Conservation (phyloP, 805 yeast genomes). For the Cyberlindnera mrakii region DNA sequence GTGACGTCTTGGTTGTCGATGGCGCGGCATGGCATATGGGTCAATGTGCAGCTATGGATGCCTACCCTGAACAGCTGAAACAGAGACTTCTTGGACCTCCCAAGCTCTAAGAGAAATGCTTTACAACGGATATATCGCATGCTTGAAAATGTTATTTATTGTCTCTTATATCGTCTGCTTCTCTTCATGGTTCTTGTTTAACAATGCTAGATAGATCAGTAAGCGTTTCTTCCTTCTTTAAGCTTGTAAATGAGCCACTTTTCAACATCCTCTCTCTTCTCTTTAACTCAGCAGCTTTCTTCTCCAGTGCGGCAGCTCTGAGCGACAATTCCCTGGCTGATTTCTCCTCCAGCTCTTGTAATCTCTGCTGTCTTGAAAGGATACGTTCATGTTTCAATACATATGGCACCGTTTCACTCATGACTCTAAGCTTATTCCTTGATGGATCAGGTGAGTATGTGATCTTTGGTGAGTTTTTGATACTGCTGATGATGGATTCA, state of each 20-base stretch:
- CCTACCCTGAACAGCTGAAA: conserved; percentile 36
- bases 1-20: conserved; percentile 76
- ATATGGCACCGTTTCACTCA: conserved; percentile 83
- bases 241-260: conserved; percentile 18
- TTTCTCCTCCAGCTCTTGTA: conserved; percentile 74
- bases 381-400: conserved; percentile 72
- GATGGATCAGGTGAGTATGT: conserved; percentile 31
- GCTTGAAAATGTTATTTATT: background rate
- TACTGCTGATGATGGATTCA: conserved; percentile 30
- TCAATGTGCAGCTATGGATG: conserved; percentile 23
- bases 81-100: conserved; percentile 27
- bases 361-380: conserved; percentile 66
- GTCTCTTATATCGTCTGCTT: background rate
- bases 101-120: conserved; percentile 26
- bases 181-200: conserved; percentile 10
- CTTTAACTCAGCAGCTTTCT: conserved; percentile 60
- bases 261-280: conserved; percentile 52
- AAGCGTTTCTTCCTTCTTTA: conserved; percentile 46
- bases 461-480: conserved; percentile 30
- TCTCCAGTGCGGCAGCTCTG: conserved; percentile 72
- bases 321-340: conserved; percentile 67
- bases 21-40: conserved; percentile 90
- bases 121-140: too few species aligned
- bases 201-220: conserved; percentile 47
- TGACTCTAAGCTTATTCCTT: conserved; percentile 63